Evolutionary conservation across 148 eudicot species (phyloP).

Genomic region (Polygonum maritimum): DNA sequence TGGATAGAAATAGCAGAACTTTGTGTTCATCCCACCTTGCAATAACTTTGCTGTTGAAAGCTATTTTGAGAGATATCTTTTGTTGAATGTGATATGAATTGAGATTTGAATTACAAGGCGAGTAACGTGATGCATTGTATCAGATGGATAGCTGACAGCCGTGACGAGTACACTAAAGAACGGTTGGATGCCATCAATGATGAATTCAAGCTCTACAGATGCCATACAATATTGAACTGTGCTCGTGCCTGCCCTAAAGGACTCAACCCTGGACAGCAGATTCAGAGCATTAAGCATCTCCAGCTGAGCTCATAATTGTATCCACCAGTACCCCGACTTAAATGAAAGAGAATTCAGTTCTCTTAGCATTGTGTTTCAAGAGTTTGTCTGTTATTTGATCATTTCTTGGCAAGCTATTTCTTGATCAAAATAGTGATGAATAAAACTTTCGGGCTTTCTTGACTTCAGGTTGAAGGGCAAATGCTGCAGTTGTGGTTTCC

Average conservation of each 20-base stretch:
- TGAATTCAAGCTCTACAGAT: conserved; percentile 93
- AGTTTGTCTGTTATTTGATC: conserved; percentile 7
- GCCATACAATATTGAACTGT: conserved; percentile 94
- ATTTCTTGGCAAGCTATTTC: not conserved
- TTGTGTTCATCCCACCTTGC: not conserved
- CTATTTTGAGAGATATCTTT: not conserved
- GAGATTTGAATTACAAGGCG: not conserved
- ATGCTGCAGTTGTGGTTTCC: not conserved
- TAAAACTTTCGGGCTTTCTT: not conserved
- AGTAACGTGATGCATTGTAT: not conserved
- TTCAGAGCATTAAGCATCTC: conserved; percentile 75
- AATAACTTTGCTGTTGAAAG: not conserved
- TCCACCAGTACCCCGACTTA: not conserved
- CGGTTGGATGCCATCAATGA: conserved; percentile 82
- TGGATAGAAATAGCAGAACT: not conserved
- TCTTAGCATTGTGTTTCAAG: conserved; percentile 5
- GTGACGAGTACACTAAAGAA: conserved; percentile 92
- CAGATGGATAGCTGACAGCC: conserved; percentile 99
- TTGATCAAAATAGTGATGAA: not conserved
- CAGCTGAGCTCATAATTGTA: conserved; percentile 19
- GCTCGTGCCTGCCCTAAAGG: conserved; percentile 97
- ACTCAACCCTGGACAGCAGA: conserved; percentile 86
- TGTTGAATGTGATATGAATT: not conserved
- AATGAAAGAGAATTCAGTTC: not conserved
- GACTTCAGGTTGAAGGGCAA: not conserved